Evolutionary conservation across 2,329 filamentous ascomycete genomes (phyloP), one percentile per base, ranked within the genome.

Genomic region (Xylaria sp.): DNA sequence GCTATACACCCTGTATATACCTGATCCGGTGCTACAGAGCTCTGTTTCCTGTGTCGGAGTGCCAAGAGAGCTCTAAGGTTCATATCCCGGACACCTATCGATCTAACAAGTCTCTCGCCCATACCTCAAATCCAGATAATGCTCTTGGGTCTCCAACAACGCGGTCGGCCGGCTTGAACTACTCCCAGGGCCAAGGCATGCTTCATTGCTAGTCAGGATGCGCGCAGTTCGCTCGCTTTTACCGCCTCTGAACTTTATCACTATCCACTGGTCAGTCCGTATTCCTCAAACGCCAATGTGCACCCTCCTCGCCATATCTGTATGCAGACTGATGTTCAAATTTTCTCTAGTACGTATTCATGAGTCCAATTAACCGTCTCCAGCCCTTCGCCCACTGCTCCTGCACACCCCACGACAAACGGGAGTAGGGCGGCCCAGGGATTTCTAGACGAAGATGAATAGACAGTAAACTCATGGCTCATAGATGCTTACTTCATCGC

Each of bases 401-500:
- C 14, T 25, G 4, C 19, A 45, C 23, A 15, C 43, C 50, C 12
- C 17, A 0, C 21, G 9, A 1, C 38, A 33, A n/a, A 0, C 19
- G 40, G 8, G 35, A 12, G 21, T 31, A n/a, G 47, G 12, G 19
- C n/a, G 28, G n/a, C 35, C 12, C 21, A 11, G 15, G 25, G 23
- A 23, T 35, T 33, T 23, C 40, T 42, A 35, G 38, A n/a, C 21
- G 37, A 42, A 15, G 21, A 15, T 50, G 21, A 33, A 33, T 35
- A 28, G 14, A 49, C n/a, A 57, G 25, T 46, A 31, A n/a, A 45
- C 60, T 66, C 53, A 66, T 52, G 19, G 40, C 21, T 50, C 38
- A 38, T 28, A 66, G 64, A 90, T 77, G 74, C 80, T 42, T 91
- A 91, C 75, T 90, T 91, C 72, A 78, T 89, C 61, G 53, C 75